Conservation (phyloP, 192 early-diverging fungal genomes). For the Geranomyces variabilis region DNA sequence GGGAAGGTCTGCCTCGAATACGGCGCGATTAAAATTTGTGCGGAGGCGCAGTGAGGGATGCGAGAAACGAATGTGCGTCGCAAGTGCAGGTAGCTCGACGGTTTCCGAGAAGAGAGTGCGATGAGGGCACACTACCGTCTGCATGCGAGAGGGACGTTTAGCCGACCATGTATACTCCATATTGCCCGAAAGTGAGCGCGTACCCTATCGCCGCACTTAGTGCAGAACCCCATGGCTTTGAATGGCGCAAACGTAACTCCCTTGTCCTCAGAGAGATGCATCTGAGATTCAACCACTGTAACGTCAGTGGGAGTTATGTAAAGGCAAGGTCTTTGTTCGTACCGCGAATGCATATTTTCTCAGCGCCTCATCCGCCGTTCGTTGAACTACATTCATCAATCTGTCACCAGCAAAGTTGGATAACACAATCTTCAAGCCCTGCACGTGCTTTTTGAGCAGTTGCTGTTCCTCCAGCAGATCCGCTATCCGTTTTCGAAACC, state of each 20-base stretch:
- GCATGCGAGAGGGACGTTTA: background rate
- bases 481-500: constrained; percentile 39
- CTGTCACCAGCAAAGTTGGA: constrained; percentile 33
- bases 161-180: background rate
- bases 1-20: constrained; percentile 21
- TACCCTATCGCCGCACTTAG: constrained; percentile 54
- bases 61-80: constrained; percentile 42
- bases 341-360: constrained; percentile 42
- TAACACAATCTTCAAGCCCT: constrained; percentile 28
- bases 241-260: constrained; percentile 38
- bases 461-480: constrained; percentile 47
- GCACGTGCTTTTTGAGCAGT: constrained; percentile 40
- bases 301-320: background rate
- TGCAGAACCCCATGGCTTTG: constrained; percentile 38
- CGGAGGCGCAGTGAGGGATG: constrained; percentile 45
- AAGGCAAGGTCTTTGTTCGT: no score
- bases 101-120: constrained; percentile 18
- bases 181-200: background rate
- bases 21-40: constrained; percentile 30
- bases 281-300: constrained; percentile 23
- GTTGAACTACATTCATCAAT: constrained; percentile 24
- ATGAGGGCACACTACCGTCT: constrained; percentile 56
- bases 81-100: constrained; percentile 26
- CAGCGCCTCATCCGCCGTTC: constrained; percentile 41
- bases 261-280: constrained; percentile 46